phyloP scores from a whole-genome alignment of 768 basidiomycete species.

The Lanmaoa pseudosensibilis region DNA sequence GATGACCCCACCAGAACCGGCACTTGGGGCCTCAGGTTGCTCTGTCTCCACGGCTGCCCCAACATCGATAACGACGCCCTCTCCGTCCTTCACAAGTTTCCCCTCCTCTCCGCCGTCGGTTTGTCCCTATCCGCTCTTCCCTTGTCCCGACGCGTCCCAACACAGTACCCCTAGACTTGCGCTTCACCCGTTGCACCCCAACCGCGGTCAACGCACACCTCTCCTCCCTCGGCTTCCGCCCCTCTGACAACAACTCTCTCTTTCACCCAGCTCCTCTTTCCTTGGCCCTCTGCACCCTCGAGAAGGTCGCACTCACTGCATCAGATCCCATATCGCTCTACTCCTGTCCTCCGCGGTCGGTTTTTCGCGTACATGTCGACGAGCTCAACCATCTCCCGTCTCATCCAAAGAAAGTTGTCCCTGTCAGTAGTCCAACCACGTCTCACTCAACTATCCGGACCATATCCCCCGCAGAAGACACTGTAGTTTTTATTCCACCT shows the following conservation, averaged over 20 bases:
- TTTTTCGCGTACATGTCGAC: slow-evolving; percentile 30
- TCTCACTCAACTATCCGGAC: slow-evolving; percentile 2
- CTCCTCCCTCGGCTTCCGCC: slow-evolving; percentile 26
- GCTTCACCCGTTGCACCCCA: slow-evolving; percentile 46
- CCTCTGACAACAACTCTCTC: slow-evolving; percentile 31
- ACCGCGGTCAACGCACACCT: slow-evolving; percentile 17
- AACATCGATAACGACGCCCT: slow-evolving; percentile 47
- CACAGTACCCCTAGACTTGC: slow-evolving; percentile 40
- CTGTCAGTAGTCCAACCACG: background rate
- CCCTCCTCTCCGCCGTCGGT: slow-evolving; percentile 64
- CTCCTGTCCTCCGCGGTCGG: slow-evolving; percentile 25
- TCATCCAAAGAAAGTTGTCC: background rate
- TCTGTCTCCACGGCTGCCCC: slow-evolving; percentile 55
- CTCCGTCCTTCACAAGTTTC: slow-evolving; percentile 45
- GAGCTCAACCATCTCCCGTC: slow-evolving; percentile 9
- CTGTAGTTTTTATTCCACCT: slow-evolving; percentile 22
- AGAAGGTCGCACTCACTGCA: slow-evolving; percentile 17
- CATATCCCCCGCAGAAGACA: slow-evolving; percentile 10
- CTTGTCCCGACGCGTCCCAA: slow-evolving; percentile 1
- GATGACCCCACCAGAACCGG: slow-evolving; percentile 32
- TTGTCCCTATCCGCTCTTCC: slow-evolving; percentile 22
- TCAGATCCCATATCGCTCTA: slow-evolving; percentile 25
- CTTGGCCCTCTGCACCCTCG: slow-evolving; percentile 35
- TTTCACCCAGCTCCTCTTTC: slow-evolving; percentile 46
- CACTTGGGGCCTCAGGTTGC: slow-evolving; percentile 59